Conservation (phyloP, 495 filamentous ascomycete species). For the Hypoxylon perforatum region DNA sequence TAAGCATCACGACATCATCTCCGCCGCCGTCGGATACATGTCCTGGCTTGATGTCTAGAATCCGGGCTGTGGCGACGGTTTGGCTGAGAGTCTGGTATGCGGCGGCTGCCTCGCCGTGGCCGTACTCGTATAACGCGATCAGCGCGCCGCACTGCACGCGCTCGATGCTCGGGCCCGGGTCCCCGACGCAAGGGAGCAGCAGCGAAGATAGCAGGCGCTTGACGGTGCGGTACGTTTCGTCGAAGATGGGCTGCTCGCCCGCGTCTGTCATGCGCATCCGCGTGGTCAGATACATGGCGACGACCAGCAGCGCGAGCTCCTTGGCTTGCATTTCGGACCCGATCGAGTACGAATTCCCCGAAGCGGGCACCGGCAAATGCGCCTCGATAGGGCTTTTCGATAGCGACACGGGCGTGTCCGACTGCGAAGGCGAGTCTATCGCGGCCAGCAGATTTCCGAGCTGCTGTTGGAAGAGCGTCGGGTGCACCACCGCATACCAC, state of each 20-base stretch:
- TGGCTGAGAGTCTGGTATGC: constrained; percentile 48
- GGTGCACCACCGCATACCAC: constrained; percentile 46
- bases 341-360: constrained; percentile 1
- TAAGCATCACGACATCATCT: constrained; percentile 27
- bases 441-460: constrained; percentile 23
- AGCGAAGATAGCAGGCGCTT: constrained; percentile 43
- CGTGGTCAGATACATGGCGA: constrained; percentile 45
- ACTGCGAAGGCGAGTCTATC: constrained; percentile 18
- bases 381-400: constrained; percentile 22
- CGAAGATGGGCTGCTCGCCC: constrained; percentile 46
- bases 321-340: constrained; percentile 30
- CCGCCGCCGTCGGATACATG: constrained; percentile 29
- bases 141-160: constrained; percentile 44
- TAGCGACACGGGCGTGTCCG: constrained; percentile 23
- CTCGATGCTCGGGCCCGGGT: constrained; percentile 38
- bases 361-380: constrained; percentile 3
- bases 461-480: constrained; percentile 42
- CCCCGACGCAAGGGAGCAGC: constrained; percentile 38
- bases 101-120: constrained; percentile 42
- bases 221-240: constrained; percentile 43
- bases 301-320: constrained; percentile 42
- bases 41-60: constrained; percentile 35
- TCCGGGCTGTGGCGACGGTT: constrained; percentile 30
- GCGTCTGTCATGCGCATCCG: constrained; percentile 42
- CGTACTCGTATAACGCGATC: constrained; percentile 48